These are phyloP conservation scores for Hemisphaericaspora lyxosophila DNA, from an alignment of 1,139 yeast genomes.

Conservation along the genomic window DNA sequence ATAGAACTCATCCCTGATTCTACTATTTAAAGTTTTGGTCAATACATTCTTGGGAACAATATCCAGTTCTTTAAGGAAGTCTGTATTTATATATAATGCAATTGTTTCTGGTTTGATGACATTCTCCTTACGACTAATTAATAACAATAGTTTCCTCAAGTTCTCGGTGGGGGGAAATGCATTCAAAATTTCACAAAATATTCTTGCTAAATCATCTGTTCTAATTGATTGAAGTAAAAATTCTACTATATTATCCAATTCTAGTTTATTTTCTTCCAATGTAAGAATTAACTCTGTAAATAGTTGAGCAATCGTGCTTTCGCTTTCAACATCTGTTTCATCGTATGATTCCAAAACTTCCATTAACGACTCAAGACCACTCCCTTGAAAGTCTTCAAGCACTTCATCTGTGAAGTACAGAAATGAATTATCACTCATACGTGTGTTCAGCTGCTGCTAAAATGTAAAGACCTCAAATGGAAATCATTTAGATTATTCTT, in stretches of 20 bases:
- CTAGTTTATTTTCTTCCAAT: constrained; percentile 27
- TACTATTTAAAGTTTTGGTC: constrained; percentile 41
- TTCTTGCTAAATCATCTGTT: constrained; percentile 33
- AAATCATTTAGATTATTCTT: too few relatives aligned
- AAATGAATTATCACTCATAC: constrained; percentile 3
- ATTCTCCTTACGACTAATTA: constrained; percentile 17
- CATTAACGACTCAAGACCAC: constrained; percentile 30
- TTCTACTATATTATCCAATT: constrained; percentile 22
- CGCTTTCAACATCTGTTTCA: constrained; percentile 17
- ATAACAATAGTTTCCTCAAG: constrained; percentile 28
- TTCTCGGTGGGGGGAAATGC: constrained; percentile 39
- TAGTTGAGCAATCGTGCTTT: constrained; percentile 18
- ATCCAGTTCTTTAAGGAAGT: constrained; percentile 36
- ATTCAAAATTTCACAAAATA: constrained; percentile 47
- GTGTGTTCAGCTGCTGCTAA: too few relatives aligned
- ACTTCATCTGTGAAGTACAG: constrained; percentile 31
- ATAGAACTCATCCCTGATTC: constrained; percentile 55
- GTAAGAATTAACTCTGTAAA: constrained; percentile 41
- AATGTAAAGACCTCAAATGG: too few relatives aligned
- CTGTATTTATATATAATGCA: constrained; percentile 35
- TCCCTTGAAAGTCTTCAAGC: constrained; percentile 26
- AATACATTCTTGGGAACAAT: constrained; percentile 40
- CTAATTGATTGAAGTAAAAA: constrained; percentile 33
- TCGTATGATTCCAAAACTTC: constrained; percentile 29
- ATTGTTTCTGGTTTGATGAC: constrained; percentile 40